Percentiles rank a stretch among this genome's conserved stretches.
Conservation (phyloP, 1,284 basidiomycete species). For the Hemileia vastatrix region DNA sequence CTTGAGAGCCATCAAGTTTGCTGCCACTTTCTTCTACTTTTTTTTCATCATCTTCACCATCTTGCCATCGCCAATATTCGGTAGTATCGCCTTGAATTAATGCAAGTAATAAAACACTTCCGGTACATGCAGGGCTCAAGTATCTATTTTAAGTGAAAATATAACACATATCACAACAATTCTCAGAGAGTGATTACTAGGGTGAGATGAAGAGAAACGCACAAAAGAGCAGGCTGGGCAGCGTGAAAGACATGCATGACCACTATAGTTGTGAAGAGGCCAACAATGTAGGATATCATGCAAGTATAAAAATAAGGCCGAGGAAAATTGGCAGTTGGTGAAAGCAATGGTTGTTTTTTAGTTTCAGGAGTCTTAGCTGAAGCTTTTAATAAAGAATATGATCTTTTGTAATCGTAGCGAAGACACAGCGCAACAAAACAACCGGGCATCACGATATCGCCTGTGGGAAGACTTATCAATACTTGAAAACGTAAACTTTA, state of each 20-base stretch:
- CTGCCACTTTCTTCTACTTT: constrained; percentile 26
- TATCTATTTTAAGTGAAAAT: constrained; percentile 9
- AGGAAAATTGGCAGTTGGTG: constrained; percentile 46
- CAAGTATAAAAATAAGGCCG: constrained; percentile 72
- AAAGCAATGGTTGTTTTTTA: constrained; percentile 17
- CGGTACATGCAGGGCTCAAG: constrained; percentile 58
- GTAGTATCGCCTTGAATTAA: constrained; percentile 53
- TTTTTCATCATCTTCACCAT: constrained; percentile 40
- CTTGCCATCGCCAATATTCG: constrained; percentile 58
- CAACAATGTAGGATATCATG: constrained; percentile 65
- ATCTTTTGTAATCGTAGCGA: constrained; percentile 63
- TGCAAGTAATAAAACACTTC: constrained; percentile 55
- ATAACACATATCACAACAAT: not conserved
- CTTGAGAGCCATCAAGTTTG: too few relatives aligned
- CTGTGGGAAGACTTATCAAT: constrained; percentile 37
- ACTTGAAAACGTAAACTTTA: not conserved
- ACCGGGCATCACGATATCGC: constrained; percentile 74
- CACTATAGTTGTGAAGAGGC: constrained; percentile 66
- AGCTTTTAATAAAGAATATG: constrained; percentile 12
- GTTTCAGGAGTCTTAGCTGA: constrained; percentile 9
- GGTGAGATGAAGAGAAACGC: constrained; percentile 46
- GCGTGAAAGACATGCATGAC: constrained; percentile 74
- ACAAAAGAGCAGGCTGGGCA: constrained; percentile 86
- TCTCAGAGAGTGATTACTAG: not conserved
- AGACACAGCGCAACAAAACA: constrained; percentile 77